phyloP scores from a whole-genome alignment of 1,284 basidiomycete genomes.

The Apiotrichum domesticum region DNA sequence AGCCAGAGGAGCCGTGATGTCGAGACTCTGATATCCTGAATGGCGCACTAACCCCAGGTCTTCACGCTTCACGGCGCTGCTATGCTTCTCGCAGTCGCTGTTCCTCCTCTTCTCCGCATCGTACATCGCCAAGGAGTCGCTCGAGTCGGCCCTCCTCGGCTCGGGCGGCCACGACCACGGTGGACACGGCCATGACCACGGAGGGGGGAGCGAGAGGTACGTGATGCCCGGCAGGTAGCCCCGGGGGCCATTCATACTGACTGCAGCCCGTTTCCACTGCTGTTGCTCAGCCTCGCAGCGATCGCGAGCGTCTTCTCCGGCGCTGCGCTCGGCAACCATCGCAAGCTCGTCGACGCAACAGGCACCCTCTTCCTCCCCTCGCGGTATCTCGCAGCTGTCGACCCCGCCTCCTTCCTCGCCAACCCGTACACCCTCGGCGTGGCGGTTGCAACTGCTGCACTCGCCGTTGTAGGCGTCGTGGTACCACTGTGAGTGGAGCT shows the following conservation, averaged over 20 bases:
- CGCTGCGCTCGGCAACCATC: slow-evolving; percentile 59
- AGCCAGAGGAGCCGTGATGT: too few relatives aligned
- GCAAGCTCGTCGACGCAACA: slow-evolving; percentile 56
- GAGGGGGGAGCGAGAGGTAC: slow-evolving; percentile 1
- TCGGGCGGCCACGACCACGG: slow-evolving; percentile 49
- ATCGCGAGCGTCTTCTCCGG: slow-evolving; percentile 49
- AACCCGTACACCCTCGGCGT: slow-evolving; percentile 51
- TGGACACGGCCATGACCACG: slow-evolving; percentile 18
- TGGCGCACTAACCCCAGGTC: slow-evolving; percentile 51
- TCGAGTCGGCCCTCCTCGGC: slow-evolving; percentile 69
- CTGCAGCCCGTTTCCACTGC: slow-evolving; percentile 51
- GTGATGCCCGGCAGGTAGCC: background rate
- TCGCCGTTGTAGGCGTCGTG: slow-evolving; percentile 40
- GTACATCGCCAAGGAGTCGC: slow-evolving; percentile 88
- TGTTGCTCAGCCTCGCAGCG: slow-evolving; percentile 56
- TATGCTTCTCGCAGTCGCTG: slow-evolving; percentile 79
- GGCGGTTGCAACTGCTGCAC: slow-evolving; percentile 41
- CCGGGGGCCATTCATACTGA: slow-evolving; percentile 8
- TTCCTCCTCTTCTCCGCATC: slow-evolving; percentile 86
- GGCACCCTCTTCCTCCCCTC: slow-evolving; percentile 34
- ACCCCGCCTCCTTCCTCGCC: slow-evolving; percentile 25
- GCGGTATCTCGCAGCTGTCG: slow-evolving; percentile 20
- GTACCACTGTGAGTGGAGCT: slow-evolving; percentile 51
- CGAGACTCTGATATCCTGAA: too few relatives aligned
- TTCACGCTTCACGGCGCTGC: slow-evolving; percentile 65